A percentile compares a stretch with the other conserved stretches of the same genome.
These are phyloP conservation scores for Scheffersomyces lignicola DNA, from an alignment of 1,139 yeast species.

Conservation along the genomic window DNA sequence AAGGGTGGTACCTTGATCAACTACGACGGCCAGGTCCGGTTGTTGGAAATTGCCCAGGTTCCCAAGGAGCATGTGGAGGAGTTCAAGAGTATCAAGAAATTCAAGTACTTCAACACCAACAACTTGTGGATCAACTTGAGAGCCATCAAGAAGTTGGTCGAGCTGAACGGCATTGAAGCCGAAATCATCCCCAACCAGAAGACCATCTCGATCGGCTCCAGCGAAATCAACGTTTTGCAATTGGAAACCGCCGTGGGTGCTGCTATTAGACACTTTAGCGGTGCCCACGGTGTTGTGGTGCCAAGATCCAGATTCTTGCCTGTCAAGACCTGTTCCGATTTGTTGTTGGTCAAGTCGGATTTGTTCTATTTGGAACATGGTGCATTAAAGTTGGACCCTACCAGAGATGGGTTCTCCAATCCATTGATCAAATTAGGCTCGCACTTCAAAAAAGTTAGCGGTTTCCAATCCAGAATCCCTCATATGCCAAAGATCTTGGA, in stretches of 20 bases:
- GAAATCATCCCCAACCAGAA: constrained; percentile 96
- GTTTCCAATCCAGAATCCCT: constrained; percentile 85
- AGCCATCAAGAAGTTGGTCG: constrained; percentile 91
- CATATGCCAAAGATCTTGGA: constrained; percentile 96
- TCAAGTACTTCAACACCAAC: constrained; percentile 96
- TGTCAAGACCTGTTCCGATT: constrained; percentile 94
- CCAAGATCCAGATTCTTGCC: constrained; percentile 98
- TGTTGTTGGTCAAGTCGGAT: constrained; percentile 94
- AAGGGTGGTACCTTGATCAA: constrained; percentile 98
- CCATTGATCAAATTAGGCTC: constrained; percentile 96
- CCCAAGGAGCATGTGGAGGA: constrained; percentile 99
- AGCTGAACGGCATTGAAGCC: constrained; percentile 76
- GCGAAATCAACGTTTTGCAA: constrained; percentile 84
- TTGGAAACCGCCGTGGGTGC: constrained; percentile 99
- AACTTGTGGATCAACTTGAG: constrained; percentile 95
- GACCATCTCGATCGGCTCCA: constrained; percentile 72
- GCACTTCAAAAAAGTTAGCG: constrained; percentile 92
- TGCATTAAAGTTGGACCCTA: constrained; percentile 77
- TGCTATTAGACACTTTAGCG: constrained; percentile 91
- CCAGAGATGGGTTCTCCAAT: constrained; percentile 83
- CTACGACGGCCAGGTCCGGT: constrained; percentile 92
- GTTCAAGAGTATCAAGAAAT: constrained; percentile 95
- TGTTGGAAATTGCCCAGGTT: constrained; percentile 97
- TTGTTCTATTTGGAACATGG: constrained; percentile 91
- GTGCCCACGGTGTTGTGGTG: constrained; percentile 97